Base-by-base conservation (phyloP, 2,329 filamentous ascomycete species). In the Pseudogymnoascus sp. region DNA sequence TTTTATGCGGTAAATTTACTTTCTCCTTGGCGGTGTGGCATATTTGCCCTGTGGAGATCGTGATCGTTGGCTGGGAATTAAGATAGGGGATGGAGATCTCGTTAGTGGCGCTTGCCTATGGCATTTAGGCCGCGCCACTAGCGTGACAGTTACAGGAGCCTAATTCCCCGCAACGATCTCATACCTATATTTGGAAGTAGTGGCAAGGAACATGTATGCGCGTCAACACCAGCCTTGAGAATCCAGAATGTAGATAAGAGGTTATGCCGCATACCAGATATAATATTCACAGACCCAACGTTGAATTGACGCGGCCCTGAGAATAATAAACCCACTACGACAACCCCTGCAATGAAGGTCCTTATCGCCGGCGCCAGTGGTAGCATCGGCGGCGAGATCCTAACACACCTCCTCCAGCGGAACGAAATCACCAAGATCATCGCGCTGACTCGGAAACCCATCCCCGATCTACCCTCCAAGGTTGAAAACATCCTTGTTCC, bases 311-410 rank as follows among this genome's bases (percentile, higher is more conserved):
- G 23, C 16, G 7, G 7, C 12, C 23, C 14, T 14, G 7, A 50
- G 8, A 50, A 25, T 34, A 31, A 34, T 34, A 56, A 11, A n/a
- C 46, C 7, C 14, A 5, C 25, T 8, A 56, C 46, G 4, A 16
- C 8, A 18, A 56, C 12, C 25, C 21, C 14, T 5, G 10, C 4
- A 37, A 76, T 76, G 75, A 76, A 76, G 60, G 64, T 76, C 60
- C 73, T 76, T 40, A 68, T 76, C 14, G 68, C 69, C 12, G 75
- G 75, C 31, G 75, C 73, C 0, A 74, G 68, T 11, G 75, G 75
- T 1, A 69, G 66, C 4, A 75, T 76, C 46, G 75, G 75, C 59
- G 63, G 73, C 56, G 72, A 70, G 59, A 73, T 67, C 6, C 68
- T 76, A 10, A 63, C 42, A 10, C 73, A 75, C 44, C 74, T 73